phyloP scores from a whole-genome alignment of 2,329 filamentous ascomycete species.

The Hypoxylon sp. region DNA sequence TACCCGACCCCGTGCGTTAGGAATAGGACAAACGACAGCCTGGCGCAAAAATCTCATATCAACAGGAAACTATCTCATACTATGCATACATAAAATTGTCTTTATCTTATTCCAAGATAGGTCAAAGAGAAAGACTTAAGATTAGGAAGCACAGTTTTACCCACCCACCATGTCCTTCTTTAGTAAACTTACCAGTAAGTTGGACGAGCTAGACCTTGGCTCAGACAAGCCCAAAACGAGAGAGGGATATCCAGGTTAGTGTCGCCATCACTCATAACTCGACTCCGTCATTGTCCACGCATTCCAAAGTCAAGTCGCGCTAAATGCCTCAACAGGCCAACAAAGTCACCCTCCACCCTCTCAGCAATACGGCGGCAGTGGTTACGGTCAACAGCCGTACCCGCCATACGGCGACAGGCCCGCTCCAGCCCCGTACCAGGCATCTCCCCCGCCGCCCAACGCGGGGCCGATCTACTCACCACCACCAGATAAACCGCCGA shows the following conservation, averaged over 20 bases:
- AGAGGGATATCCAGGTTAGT: constrained; percentile 42
- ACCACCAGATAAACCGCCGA: constrained; percentile 61
- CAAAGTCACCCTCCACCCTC: constrained; percentile 48
- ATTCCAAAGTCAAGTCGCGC: background rate
- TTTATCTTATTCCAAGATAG: background rate
- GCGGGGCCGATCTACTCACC: constrained; percentile 54
- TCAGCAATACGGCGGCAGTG: constrained; percentile 46
- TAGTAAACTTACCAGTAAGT: constrained; percentile 52
- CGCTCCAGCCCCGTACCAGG: constrained; percentile 41
- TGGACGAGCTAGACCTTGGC: constrained; percentile 52
- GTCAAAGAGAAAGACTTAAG: background rate
- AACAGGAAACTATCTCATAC: background rate
- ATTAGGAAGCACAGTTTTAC: background rate
- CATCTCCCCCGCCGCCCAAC: constrained; percentile 47
- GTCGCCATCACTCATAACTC: constrained; percentile 3
- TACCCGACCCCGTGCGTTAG: constrained; percentile 8
- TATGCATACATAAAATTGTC: background rate
- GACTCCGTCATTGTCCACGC: background rate
- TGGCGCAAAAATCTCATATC: background rate
- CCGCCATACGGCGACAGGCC: constrained; percentile 34
- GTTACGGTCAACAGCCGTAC: constrained; percentile 24
- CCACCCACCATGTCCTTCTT: constrained; percentile 51
- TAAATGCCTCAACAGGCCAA: constrained; percentile 36
- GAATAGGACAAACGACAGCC: background rate
- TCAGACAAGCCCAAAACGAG: constrained; percentile 46